phyloP scores from a whole-genome alignment of 345 rosid species.

The Combretum micranthum region DNA sequence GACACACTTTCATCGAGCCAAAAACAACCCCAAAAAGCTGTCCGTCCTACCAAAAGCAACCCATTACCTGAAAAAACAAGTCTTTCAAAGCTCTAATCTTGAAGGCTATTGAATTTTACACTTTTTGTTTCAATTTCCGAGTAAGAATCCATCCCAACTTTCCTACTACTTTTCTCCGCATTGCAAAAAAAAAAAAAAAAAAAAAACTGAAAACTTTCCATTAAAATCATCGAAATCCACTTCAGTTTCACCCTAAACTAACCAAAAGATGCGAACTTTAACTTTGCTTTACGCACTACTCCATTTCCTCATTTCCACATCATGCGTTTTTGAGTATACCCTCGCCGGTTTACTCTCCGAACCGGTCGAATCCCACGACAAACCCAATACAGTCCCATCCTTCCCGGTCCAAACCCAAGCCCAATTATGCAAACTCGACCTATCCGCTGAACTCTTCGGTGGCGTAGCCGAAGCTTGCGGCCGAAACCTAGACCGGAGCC shows the following conservation, averaged over 20 bases:
- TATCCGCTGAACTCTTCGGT: slow-evolving; percentile 94
- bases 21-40: no score
- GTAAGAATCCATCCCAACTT: neutral
- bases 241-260: slow-evolving; percentile 3
- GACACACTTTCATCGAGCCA: no score
- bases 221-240: slow-evolving; percentile 6
- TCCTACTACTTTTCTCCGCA: slow-evolving; percentile 10
- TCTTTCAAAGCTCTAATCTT: neutral
- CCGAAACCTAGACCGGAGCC: slow-evolving; percentile 77
- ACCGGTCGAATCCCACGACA: slow-evolving; percentile 37
- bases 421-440: slow-evolving; percentile 76
- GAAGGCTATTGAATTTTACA: neutral
- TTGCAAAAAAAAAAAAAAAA: no score
- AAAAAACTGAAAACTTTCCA: neutral
- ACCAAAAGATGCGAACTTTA: slow-evolving; percentile 13
- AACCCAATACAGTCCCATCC: slow-evolving; percentile 79
- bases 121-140: slow-evolving; percentile 8
- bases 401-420: slow-evolving; percentile 68
- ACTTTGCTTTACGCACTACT: slow-evolving; percentile 8
- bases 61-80: no score
- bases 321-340: slow-evolving; percentile 9
- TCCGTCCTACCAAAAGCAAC: no score
- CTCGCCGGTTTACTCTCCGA: slow-evolving; percentile 49
- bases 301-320: slow-evolving; percentile 11
- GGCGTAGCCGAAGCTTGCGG: slow-evolving; percentile 92